Evolutionary conservation across 139 green algal species (phyloP).

Genomic region (Desmodesmus armatus): DNA sequence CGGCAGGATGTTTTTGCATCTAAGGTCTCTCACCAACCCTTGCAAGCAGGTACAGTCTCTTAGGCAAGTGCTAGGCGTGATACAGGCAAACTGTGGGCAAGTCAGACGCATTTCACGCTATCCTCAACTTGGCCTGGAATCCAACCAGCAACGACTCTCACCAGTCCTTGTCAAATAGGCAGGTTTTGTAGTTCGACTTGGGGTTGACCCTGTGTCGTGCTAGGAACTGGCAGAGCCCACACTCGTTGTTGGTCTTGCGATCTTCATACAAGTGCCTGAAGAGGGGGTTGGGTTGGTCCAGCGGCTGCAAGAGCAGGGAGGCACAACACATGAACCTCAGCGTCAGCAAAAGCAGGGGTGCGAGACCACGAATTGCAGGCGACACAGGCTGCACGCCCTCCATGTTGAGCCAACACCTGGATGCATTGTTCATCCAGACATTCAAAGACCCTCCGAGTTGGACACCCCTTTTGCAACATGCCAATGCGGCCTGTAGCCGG

Average conservation of each 20-base stretch:
- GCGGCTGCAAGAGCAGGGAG: neutral
- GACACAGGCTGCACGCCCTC: neutral
- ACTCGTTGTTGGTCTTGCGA: neutral
- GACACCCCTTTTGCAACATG: neutral
- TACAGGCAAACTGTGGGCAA: neutral
- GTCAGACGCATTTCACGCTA: no score
- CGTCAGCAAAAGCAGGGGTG: neutral
- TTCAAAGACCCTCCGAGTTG: neutral
- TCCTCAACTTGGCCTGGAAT: neutral
- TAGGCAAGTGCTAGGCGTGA: neutral
- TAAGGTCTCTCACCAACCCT: neutral
- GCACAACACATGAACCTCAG: neutral
- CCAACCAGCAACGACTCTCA: neutral
- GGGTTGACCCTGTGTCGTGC: conserved; percentile 16
- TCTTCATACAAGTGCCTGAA: conserved; percentile 4
- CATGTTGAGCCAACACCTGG: neutral
- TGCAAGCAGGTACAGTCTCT: neutral
- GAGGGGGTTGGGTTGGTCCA: conserved; percentile 4
- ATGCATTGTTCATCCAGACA: neutral
- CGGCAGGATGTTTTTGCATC: no score
- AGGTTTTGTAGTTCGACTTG: conserved; percentile 29
- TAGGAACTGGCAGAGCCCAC: conserved; percentile 33
- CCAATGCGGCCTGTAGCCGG: neutral
- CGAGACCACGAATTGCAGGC: no score
- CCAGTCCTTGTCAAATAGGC: conserved; percentile 10